Evolutionary conservation across 2,329 filamentous ascomycete genomes (phyloP).

Genomic region (Pseudogymnoascus sp.): DNA sequence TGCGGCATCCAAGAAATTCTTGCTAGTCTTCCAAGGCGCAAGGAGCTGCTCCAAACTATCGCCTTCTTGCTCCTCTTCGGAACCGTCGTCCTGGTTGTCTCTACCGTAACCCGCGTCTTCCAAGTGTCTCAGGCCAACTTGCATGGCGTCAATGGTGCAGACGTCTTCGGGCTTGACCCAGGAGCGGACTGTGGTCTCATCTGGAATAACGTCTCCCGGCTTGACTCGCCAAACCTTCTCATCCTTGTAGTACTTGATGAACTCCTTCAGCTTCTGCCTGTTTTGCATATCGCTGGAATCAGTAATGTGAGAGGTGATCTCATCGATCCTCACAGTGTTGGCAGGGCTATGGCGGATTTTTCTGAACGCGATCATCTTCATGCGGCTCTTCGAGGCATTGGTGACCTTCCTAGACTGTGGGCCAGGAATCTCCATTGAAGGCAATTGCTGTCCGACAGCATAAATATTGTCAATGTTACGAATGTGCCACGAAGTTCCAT

Average conservation of each 20-base stretch:
- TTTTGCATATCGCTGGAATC: conserved; percentile 94
- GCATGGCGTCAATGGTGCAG: conserved; percentile 91
- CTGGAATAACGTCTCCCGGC: conserved; percentile 65
- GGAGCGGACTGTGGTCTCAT: conserved; percentile 70
- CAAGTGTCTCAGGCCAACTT: conserved; percentile 85
- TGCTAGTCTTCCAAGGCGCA: conserved; percentile 92
- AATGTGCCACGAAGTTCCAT: conserved; percentile 75
- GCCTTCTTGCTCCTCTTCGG: conserved; percentile 34
- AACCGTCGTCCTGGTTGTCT: conserved; percentile 41
- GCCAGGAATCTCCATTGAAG: conserved; percentile 83
- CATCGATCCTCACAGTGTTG: conserved; percentile 64
- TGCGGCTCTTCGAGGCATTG: conserved; percentile 89
- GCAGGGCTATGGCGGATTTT: conserved; percentile 72
- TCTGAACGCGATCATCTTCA: conserved; percentile 93
- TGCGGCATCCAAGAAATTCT: conserved; percentile 91
- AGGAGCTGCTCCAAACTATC: conserved; percentile 81
- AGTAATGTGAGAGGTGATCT: conserved; percentile 85
- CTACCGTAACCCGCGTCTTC: conserved; percentile 81
- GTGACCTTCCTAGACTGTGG: conserved; percentile 93
- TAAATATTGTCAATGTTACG: conserved; percentile 87
- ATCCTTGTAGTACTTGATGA: conserved; percentile 83
- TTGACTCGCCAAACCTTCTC: conserved; percentile 75
- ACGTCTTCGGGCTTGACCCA: conserved; percentile 96
- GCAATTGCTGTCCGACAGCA: conserved; percentile 87
- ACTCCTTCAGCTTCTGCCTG: conserved; percentile 93